phyloP scores from a whole-genome alignment of 2,329 filamentous ascomycete species.

The Aspergillus persii region DNA sequence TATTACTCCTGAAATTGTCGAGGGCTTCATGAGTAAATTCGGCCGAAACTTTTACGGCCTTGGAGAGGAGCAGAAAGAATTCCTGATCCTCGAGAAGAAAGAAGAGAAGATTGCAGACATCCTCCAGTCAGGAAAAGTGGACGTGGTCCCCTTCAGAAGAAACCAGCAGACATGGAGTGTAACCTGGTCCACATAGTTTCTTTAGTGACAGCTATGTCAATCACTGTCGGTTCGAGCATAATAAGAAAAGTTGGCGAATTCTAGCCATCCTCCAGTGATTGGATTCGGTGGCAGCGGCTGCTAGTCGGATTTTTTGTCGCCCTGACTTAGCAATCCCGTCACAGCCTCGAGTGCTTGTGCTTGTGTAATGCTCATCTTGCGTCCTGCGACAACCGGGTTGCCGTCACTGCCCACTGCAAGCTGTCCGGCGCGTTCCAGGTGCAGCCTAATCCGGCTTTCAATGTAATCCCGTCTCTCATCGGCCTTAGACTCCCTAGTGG shows the following conservation, averaged over 20 bases:
- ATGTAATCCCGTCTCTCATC: constrained; percentile 78
- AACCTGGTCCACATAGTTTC: constrained; percentile 28
- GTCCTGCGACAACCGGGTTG: constrained; percentile 36
- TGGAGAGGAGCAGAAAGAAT: constrained; percentile 45
- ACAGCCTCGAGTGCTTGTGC: constrained; percentile 43
- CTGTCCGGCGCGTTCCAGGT: constrained; percentile 62
- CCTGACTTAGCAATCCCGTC: constrained; percentile 35
- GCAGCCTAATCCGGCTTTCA: constrained; percentile 72
- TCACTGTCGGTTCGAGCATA: neutral
- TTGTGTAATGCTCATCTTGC: constrained; percentile 40
- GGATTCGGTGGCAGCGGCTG: neutral
- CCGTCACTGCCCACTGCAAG: constrained; percentile 33
- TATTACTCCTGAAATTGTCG: constrained; percentile 54
- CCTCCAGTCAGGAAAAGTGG: constrained; percentile 55
- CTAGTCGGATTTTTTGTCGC: constrained; percentile 19
- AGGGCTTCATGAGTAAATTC: constrained; percentile 57
- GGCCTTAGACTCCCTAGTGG: constrained; percentile 55
- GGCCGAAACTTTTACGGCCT: constrained; percentile 60
- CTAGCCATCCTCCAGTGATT: neutral
- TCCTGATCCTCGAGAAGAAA: constrained; percentile 57
- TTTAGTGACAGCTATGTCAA: neutral
- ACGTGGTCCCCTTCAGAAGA: constrained; percentile 65
- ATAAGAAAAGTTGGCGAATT: constrained; percentile 4
- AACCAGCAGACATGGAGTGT: constrained; percentile 53
- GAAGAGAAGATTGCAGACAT: constrained; percentile 56